These are phyloP conservation scores for Candida suzukii DNA, from an alignment of 805 yeast species.

Conservation along the genomic window DNA sequence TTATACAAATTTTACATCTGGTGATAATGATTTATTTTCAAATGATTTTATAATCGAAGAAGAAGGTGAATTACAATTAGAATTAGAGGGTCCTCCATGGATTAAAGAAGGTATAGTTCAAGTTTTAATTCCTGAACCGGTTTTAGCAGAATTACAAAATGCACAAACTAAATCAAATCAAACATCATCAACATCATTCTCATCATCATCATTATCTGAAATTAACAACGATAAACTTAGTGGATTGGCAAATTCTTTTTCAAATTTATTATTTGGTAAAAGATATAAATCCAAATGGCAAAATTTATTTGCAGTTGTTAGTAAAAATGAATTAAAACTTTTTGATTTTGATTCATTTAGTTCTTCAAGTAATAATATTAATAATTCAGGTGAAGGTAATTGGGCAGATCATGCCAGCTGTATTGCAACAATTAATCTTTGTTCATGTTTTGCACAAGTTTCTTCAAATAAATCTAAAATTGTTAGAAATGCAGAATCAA, in stretches of 20 bases:
- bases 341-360: slow-evolving; percentile 37
- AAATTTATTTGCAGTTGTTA: slow-evolving; percentile 57
- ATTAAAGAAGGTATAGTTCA: slow-evolving; percentile 64
- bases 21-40: neutral
- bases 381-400: slow-evolving; percentile 43
- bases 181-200: too few species aligned
- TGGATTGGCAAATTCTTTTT: neutral
- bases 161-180: too few species aligned
- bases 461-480: slow-evolving; percentile 27
- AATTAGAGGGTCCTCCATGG: slow-evolving; percentile 70
- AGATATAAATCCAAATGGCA: slow-evolving; percentile 27
- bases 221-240: neutral
- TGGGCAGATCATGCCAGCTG: slow-evolving; percentile 61
- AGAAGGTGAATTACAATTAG: slow-evolving; percentile 52
- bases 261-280: neutral
- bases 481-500: slow-evolving; percentile 9
- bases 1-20: neutral
- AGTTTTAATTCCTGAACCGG: slow-evolving; percentile 16
- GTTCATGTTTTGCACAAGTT: slow-evolving; percentile 43
- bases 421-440: slow-evolving; percentile 43
- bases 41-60: slow-evolving; percentile 21
- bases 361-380: slow-evolving; percentile 5
- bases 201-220: too few species aligned
- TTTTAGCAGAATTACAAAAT: slow-evolving; percentile 28
- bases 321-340: slow-evolving; percentile 56